Conservation (phyloP, 345 rosid genomes). For the Carallia pectinifolia region DNA sequence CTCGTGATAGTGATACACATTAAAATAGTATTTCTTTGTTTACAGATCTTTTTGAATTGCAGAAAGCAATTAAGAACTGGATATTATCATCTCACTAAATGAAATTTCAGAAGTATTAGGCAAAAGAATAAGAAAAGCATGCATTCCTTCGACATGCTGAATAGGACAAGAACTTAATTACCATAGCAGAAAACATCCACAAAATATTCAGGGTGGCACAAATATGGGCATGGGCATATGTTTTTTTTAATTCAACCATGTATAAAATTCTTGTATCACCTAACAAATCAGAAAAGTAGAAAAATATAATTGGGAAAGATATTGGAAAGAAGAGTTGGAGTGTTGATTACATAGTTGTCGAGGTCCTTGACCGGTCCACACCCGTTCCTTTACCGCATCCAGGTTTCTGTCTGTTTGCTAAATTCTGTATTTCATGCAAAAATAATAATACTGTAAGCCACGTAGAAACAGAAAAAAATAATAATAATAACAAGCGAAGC, state of each 20-base stretch:
- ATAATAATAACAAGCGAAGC: slow-evolving; percentile 16
- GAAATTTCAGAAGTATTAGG: background rate
- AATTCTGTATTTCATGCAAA: slow-evolving; percentile 49
- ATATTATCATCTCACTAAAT: background rate
- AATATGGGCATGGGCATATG: no score
- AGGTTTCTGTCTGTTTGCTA: slow-evolving; percentile 79
- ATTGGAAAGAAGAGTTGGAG: slow-evolving; percentile 1
- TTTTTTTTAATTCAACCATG: background rate
- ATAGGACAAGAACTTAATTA: background rate
- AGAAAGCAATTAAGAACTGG: background rate
- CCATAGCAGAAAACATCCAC: background rate
- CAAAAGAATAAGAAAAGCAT: background rate
- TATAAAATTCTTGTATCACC: background rate
- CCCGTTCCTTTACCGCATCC: slow-evolving; percentile 94
- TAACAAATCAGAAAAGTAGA: background rate
- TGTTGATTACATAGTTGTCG: slow-evolving; percentile 68
- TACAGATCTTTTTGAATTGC: background rate
- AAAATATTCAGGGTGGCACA: background rate
- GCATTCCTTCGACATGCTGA: background rate
- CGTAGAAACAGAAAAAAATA: slow-evolving; percentile 14
- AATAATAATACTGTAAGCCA: slow-evolving; percentile 13
- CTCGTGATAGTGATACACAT: no score
- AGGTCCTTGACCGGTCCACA: slow-evolving; percentile 83
- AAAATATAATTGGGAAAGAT: background rate
- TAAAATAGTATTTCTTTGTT: no score